Base-by-base conservation (phyloP, 2,329 filamentous ascomycete genomes). In the Cladosporium cucumerinum region DNA sequence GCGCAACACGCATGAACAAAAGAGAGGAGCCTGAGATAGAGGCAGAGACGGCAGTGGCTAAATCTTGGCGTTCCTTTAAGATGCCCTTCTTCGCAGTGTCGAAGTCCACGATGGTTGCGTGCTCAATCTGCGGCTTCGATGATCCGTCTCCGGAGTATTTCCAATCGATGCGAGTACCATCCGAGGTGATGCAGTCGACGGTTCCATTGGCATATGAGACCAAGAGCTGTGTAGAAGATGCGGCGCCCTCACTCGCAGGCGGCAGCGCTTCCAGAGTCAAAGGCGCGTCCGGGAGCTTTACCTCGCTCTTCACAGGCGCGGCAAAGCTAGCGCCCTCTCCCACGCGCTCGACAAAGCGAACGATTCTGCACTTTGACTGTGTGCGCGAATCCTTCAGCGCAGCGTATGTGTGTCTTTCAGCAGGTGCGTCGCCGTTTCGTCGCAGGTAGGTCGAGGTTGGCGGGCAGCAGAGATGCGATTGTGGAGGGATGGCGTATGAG, bases 401-500 rank as follows among this genome's bases (percentile, higher is more conserved):
- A 60, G 82, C 82, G 72, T 86, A 88, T 23, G 86, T 88, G 61
- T 82, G 82, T 70, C 86, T 81, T 64, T 80, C 81, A 1, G 82
- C 77, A 3, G 74, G 70, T 12, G 75, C 75, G 39, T 77, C 79
- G 34, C 78, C 79, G 32, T 75, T 71, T 52, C 79, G 73, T 72
- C 83, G 85, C 67, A 80, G 78, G 72, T 85, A 83, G 52, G 87
- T 78, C 26, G 86, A 88, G 72, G 81, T 86, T 61, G 86, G 86
- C 36, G 83, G 78, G 61, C 84, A 84, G 62, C 81, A 80, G 72
- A 88, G 85, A 18, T 79, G 81, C 26, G 84, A 82, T 71, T 86
- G 82, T 30, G 86, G 86, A 39, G 86, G 85, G 18, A 88, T 78
- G 60, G 86, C 84, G 73, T 88, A 87, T 18, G 86, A 87, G 36